Conservation (phyloP, 768 basidiomycete genomes). For the Tricholoma flavovirens region DNA sequence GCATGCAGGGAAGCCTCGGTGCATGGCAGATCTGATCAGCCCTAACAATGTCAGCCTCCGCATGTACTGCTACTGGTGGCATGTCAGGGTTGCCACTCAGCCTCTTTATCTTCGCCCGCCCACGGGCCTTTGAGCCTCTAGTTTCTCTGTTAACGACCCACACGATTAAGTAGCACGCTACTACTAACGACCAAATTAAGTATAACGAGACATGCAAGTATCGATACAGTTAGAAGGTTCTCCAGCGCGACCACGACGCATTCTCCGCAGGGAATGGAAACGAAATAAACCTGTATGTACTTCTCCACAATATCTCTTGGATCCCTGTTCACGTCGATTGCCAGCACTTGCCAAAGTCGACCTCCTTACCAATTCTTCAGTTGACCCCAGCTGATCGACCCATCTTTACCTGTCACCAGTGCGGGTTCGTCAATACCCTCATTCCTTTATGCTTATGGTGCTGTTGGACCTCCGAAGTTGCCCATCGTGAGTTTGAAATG, state of each 20-base stretch:
- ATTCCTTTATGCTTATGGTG: conserved; percentile 49
- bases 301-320: conserved; percentile 4
- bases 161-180: conserved; percentile 1
- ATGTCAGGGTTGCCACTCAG: conserved; percentile 1
- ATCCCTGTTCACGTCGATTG: neutral
- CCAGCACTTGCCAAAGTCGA: conserved; percentile 39
- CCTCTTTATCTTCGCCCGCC: neutral
- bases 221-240: neutral
- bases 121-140: neutral
- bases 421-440: conserved; percentile 42
- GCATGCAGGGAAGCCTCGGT: neutral
- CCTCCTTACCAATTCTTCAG: conserved; percentile 41
- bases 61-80: conserved; percentile 3
- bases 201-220: neutral
- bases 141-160: neutral
- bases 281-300: conserved; percentile 31
- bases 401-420: conserved; percentile 39
- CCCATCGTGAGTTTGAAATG: conserved; percentile 33
- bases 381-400: conserved; percentile 35
- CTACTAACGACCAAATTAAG: neutral
- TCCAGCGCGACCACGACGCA: conserved; percentile 20
- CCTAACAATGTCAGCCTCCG: neutral
- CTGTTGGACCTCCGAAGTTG: conserved; percentile 38
- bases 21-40: neutral
- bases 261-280: conserved; percentile 37